phyloP scores from a whole-genome alignment of 352 stramenopile genomes.

The Stephanocyclus meneghinianus region DNA sequence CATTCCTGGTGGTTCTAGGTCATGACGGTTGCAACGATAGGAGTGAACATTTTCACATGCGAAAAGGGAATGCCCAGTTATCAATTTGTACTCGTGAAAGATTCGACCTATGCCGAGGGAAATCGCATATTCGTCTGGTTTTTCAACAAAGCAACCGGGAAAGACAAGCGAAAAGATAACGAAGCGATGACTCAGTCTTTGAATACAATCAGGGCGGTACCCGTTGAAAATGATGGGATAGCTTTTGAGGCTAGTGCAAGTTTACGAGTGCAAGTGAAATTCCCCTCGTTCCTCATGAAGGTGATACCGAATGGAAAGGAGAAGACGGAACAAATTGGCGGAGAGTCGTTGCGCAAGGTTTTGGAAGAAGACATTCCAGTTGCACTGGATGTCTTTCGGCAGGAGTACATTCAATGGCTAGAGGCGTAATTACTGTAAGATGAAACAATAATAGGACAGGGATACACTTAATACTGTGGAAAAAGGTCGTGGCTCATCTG shows the following conservation, averaged over 20 bases:
- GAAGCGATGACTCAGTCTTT: slow-evolving; percentile 30
- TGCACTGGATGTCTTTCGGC: slow-evolving; percentile 28
- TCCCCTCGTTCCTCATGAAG: slow-evolving; percentile 44
- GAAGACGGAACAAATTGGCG: slow-evolving; percentile 35
- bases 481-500: no score
- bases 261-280: slow-evolving; percentile 33
- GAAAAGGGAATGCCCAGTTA: slow-evolving; percentile 34
- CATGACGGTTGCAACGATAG: slow-evolving; percentile 42
- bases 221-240: slow-evolving; percentile 28
- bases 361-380: slow-evolving; percentile 38
- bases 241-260: slow-evolving; percentile 36
- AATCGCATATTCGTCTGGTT: slow-evolving; percentile 42
- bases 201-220: slow-evolving; percentile 32
- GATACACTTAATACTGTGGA: no score
- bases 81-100: slow-evolving; percentile 48
- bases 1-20: background rate
- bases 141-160: slow-evolving; percentile 51
- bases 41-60: slow-evolving; percentile 32
- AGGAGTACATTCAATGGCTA: slow-evolving; percentile 37
- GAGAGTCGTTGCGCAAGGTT: slow-evolving; percentile 30
- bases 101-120: slow-evolving; percentile 42
- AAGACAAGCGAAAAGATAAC: slow-evolving; percentile 6
- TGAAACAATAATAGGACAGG: no score
- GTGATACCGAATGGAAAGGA: slow-evolving; percentile 45
- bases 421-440: background rate